These are phyloP conservation scores for Epichloe amarillans DNA, from an alignment of 2,329 filamentous ascomycete species.

Conservation along the genomic window DNA sequence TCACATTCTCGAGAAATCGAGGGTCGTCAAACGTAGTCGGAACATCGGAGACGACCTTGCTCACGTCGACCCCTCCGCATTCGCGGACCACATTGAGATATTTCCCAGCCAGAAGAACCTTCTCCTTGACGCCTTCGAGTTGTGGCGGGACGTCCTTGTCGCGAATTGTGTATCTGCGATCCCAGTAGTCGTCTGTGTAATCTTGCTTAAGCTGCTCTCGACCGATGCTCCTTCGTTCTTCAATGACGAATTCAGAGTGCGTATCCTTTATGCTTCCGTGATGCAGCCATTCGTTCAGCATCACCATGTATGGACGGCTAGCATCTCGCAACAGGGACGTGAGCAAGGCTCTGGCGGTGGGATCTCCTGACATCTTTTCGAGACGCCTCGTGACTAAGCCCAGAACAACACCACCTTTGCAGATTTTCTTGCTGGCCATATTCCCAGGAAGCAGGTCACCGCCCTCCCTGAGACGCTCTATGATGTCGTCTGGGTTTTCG, in stretches of 20 bases:
- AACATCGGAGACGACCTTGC: slow-evolving; percentile 76
- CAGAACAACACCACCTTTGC: slow-evolving; percentile 93
- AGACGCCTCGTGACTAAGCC: slow-evolving; percentile 74
- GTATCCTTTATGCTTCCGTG: slow-evolving; percentile 91
- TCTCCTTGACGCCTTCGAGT: slow-evolving; percentile 79
- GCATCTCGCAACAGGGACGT: slow-evolving; percentile 75
- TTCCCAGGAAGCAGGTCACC: slow-evolving; percentile 68
- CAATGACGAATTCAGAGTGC: slow-evolving; percentile 85
- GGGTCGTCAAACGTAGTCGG: slow-evolving; percentile 85
- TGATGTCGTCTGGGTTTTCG: slow-evolving; percentile 78
- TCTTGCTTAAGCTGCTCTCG: slow-evolving; percentile 86
- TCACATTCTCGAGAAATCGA: slow-evolving; percentile 90
- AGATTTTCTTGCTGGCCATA: slow-evolving; percentile 78
- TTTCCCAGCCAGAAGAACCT: slow-evolving; percentile 88
- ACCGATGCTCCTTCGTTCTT: slow-evolving; percentile 89
- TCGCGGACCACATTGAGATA: slow-evolving; percentile 97
- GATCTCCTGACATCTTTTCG: slow-evolving; percentile 85
- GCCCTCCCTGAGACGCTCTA: slow-evolving; percentile 79
- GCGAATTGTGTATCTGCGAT: slow-evolving; percentile 88
- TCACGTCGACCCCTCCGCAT: slow-evolving; percentile 90
- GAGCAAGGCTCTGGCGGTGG: slow-evolving; percentile 68
- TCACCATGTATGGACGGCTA: slow-evolving; percentile 88
- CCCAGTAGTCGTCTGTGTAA: slow-evolving; percentile 99
- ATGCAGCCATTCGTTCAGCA: slow-evolving; percentile 98
- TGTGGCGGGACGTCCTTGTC: slow-evolving; percentile 87